Evolutionary conservation across 2,329 filamentous ascomycete species (phyloP), one percentile per base, ranked within the genome.

Genomic region (Chaetomiaceae sp.): DNA sequence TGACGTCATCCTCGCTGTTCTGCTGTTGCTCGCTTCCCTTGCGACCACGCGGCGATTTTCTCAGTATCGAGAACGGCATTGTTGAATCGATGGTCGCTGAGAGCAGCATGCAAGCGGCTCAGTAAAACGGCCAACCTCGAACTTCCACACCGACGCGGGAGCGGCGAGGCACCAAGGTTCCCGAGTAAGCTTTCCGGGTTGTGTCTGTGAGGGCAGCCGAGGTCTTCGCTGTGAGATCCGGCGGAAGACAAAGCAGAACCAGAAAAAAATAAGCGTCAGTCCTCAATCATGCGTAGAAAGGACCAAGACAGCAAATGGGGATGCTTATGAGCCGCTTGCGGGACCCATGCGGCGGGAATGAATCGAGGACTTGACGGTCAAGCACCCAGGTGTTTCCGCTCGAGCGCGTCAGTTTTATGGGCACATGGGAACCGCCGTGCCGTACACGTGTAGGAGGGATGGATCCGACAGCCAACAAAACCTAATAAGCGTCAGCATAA

Each of bases 1-100:
- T 56, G 55, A 52, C 57, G 56, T 58, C 60, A 43, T 61, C 54
- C 20, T 47, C 49, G 22, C 29, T 37, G 25, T 23, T 20, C 34
- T 50, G 54, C 34, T 50, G 54, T 33, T 50, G 47, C 38, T 57
- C 51, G 39, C 31, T 25, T 34, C 47, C 34, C 25, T 59, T 60
- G 39, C 55, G 43, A 51, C 59, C 57, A 53, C 61, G 61, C 3
- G 60, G 61, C 37, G 63, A 63, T 48, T 65, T 64, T 47, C 64
- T 66, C 51, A 67, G 59, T 7, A 66, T 61, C 23, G 66, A 65
- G 36, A 71, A 63, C 17, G 66, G 66, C 67, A 68, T 71, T 36
- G 56, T 57, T 55, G 39, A 51, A 52, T 29, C 47, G 42, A 22
- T 12, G 36, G 45, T 45, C 37, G 40, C 46, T 31, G 43, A 45